Base-by-base conservation (phyloP, 352 stramenopile genomes). In the Globisporangium nagaii region DNA sequence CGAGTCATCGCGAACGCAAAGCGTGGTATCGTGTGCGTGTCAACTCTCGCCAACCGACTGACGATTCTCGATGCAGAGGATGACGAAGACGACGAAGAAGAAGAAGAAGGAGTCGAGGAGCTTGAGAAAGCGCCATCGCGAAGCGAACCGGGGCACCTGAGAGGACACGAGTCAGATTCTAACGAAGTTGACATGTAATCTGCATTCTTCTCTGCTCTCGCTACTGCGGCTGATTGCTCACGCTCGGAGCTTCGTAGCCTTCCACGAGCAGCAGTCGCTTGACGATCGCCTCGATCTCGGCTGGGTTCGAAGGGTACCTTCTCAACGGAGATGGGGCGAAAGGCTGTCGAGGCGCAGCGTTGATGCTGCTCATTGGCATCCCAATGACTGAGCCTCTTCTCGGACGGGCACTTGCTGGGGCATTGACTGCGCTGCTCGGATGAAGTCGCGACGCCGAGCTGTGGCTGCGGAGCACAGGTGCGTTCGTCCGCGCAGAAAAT, bases 31-130 rank as follows among this genome's bases (percentile, higher is more conserved):
- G 25, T 90, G 19, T 88, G 75, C 30, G 55, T 84, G 9, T 58
- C 67, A 15, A 43, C 71, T 8, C 51, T 54, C 45, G 48, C 60
- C 19, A 67, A 53, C 43, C 61, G 67, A 25, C 68, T 90, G 42
- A 59, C 56, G 27, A 58, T 90, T 27, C 71, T 81, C 13, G 80
- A 90, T 50, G 78, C 70, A 27, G 79, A 88, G 64, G 78, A 90
- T 22, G 65, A 58, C 15, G 63, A 75, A 17, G 68, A 79, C 10
- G 60, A 78, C 1, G 72, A 76, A 1, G 57, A 70, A 2, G 60
- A 73, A 1, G 51, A 57, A 1, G 61, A 52, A 3, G 54, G 46
- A 4, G 25, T 30, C 0, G 40, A 51, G 15, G 31, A 41, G 9
- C n/a, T n/a, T n/a, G 46, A 62, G 4, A 52, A 51, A 12, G 51